Evolutionary conservation across 306 rosid species (phyloP), one percentile per base, ranked within the genome.

Genomic region (Cicer bijugum): DNA sequence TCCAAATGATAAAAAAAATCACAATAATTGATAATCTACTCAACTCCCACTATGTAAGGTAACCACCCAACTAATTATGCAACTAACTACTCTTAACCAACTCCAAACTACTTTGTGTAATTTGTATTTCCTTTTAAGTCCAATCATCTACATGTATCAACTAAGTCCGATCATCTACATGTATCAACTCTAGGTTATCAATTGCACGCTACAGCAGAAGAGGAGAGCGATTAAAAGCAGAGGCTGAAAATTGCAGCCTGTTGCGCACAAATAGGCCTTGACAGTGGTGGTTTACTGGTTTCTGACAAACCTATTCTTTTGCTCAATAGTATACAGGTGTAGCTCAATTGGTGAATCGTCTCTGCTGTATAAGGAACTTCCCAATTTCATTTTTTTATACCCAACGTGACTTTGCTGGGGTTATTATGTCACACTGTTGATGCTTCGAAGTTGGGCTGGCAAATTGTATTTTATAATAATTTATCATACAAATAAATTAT

Each of bases 81-180:
- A 59, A 59, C 40, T 59, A 33, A 59, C 43, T 33, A 59, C 43
- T 59, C 43, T 33, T 59, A 58, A 58, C 17, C 65, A 58, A 58
- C 65, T 58, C 8, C 16, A 58, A 58, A 58, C 42, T 58, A 58
- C 42, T 23, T 28, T 9, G 59, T 58, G 16, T 28, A 28, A 58
- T 28, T 58, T 11, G 4, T 33, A 1, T 59, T 33, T 28, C 65
- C 65, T 59, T 59, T 28, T 59, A 59, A 28, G 43, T 10, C 61
- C 1, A 37, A 12, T 12, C 42, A 58, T 58, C 65, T 23, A 23
- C 28, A 23, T 20, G 23, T 20, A 20, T 20, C 23, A 33, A 58
- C 28, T 16, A 58, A 28, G 65, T 11, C 38, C 2, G 38, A 12
- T 12, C 42, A 58, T 58, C 65, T 15, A 57, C 63, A 12, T 33